A percentile compares a stretch with the other conserved stretches of the same genome.
phyloP scores from a whole-genome alignment of 1,284 basidiomycete species.

The Somion occarium region DNA sequence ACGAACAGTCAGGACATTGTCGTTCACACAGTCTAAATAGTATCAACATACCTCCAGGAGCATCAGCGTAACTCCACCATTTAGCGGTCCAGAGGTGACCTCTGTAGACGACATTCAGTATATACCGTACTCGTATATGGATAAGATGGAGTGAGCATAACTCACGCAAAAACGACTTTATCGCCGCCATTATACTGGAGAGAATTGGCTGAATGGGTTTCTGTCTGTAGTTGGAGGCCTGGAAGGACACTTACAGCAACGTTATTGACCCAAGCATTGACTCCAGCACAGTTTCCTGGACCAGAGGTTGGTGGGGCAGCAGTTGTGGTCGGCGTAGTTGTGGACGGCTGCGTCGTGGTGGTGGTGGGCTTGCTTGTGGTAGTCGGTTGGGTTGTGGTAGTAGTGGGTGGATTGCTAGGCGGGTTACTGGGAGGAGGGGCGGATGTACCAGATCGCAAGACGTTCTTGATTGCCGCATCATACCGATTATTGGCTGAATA shows the following conservation, averaged over 20 bases:
- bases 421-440: conserved; percentile 7
- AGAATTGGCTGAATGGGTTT: no score
- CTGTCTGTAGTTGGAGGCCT: not conserved
- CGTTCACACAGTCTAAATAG: not conserved
- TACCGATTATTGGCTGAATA: conserved; percentile 45
- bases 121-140: not conserved
- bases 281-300: conserved; percentile 39
- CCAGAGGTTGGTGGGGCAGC: conserved; percentile 9
- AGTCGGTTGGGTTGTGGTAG: not conserved
- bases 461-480: conserved; percentile 48
- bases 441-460: conserved; percentile 33
- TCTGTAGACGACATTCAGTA: conserved; percentile 16
- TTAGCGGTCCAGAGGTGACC: conserved; percentile 53
- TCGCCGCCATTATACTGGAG: conserved; percentile 42
- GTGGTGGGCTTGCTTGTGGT: conserved; percentile 13
- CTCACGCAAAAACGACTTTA: conserved; percentile 36
- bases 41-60: conserved; percentile 35
- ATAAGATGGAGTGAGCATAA: no score
- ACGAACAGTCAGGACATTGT: conserved; percentile 1
- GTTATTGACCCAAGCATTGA: conserved; percentile 40
- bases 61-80: conserved; percentile 48
- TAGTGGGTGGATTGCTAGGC: not conserved
- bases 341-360: conserved; percentile 20
- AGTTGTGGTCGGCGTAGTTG: conserved; percentile 24
- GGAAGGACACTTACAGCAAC: conserved; percentile 36